Evolutionary conservation across 2,329 filamentous ascomycete genomes (phyloP).

Genomic region (Fonsecaea monophora): DNA sequence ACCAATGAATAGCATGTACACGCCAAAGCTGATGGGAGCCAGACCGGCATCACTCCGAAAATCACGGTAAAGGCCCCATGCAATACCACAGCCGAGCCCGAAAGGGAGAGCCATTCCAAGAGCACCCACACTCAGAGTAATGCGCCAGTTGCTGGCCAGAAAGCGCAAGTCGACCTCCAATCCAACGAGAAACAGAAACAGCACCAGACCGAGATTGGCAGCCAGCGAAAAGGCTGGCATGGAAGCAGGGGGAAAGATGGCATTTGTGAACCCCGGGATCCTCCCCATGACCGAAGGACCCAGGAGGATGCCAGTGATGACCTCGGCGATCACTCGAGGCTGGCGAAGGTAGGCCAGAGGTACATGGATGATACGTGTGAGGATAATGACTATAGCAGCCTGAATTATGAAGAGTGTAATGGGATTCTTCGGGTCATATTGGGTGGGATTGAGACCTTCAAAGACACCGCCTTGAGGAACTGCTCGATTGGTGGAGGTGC

Average conservation of each 20-base stretch:
- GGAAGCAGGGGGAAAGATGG: conserved; percentile 78
- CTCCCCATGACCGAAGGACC: conserved; percentile 88
- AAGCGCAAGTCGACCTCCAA: conserved; percentile 84
- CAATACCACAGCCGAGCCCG: conserved; percentile 78
- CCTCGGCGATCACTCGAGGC: conserved; percentile 82
- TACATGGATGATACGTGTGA: conserved; percentile 76
- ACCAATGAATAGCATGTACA: conserved; percentile 81
- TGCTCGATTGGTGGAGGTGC: conserved; percentile 46
- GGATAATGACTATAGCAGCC: conserved; percentile 75
- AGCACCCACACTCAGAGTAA: conserved; percentile 77
- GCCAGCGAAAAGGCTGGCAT: conserved; percentile 78
- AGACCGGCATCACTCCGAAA: conserved; percentile 67
- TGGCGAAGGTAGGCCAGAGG: conserved; percentile 78
- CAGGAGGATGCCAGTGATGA: conserved; percentile 82
- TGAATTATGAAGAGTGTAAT: conserved; percentile 78
- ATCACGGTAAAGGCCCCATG: conserved; percentile 78
- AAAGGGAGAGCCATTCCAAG: conserved; percentile 85
- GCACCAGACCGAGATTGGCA: conserved; percentile 80
- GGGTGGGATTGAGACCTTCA: conserved; percentile 71
- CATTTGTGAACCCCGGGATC: conserved; percentile 75
- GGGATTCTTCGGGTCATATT: conserved; percentile 73
- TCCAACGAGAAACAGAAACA: conserved; percentile 88
- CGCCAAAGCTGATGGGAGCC: conserved; percentile 65
- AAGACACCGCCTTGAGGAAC: conserved; percentile 71
- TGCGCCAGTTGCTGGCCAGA: conserved; percentile 78